A percentile compares a stretch with the other conserved stretches of the same genome.
Evolutionary conservation across 2,329 filamentous ascomycete species (phyloP).

Genomic region (Cladorrhinum sp.): DNA sequence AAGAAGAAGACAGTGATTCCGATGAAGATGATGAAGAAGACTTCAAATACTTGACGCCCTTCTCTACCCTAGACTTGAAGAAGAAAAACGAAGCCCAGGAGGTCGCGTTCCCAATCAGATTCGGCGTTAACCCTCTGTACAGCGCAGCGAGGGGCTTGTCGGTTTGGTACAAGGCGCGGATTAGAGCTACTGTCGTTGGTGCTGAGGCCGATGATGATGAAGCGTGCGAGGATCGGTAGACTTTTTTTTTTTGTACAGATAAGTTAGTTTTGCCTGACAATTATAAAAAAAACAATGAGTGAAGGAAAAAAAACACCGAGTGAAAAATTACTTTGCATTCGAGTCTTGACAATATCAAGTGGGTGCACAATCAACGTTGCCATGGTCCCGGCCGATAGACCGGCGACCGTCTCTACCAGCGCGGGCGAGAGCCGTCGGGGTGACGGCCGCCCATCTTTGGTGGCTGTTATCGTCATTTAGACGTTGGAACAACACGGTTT

Average conservation of each 20-base stretch:
- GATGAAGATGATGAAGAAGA: no score
- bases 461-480: conserved; percentile 44
- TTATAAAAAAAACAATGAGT: not conserved
- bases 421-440: conserved; percentile 64
- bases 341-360: conserved; percentile 93
- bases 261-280: not conserved
- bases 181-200: conserved; percentile 50
- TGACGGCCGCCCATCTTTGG: conserved; percentile 41
- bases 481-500: conserved; percentile 6
- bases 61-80: conserved; percentile 59
- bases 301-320: not conserved
- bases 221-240: conserved; percentile 47
- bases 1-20: no score
- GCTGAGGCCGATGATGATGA: conserved; percentile 30
- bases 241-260: conserved; percentile 32
- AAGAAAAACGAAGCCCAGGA: conserved; percentile 95
- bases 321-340: conserved; percentile 72
- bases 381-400: conserved; percentile 82
- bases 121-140: conserved; percentile 87
- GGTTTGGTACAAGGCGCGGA: conserved; percentile 46
- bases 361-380: conserved; percentile 88
- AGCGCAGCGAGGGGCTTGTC: conserved; percentile 65
- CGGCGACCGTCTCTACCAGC: conserved; percentile 81
- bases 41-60: conserved; percentile 39
- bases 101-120: conserved; percentile 83